A percentile compares a stretch with the other conserved stretches of the same genome.
Conservation (phyloP, 768 basidiomycete genomes). For the Amanita inopinata region DNA sequence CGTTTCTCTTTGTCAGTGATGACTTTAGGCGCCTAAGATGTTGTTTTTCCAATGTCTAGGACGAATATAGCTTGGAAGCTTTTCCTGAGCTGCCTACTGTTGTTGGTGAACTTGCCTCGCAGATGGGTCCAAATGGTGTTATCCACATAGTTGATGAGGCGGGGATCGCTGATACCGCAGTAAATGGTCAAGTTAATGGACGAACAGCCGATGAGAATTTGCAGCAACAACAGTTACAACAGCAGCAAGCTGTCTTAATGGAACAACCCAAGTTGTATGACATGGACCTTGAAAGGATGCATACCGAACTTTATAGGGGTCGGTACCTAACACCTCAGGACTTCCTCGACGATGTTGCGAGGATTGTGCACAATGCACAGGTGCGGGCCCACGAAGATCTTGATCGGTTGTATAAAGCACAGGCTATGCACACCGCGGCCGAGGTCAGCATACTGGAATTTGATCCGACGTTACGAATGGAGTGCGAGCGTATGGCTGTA, state of each 20-base stretch:
- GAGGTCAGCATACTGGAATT: slow-evolving; percentile 84
- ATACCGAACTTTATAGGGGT: slow-evolving; percentile 71
- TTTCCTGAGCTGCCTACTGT: neutral
- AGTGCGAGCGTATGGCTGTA: slow-evolving; percentile 83
- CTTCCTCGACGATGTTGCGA: slow-evolving; percentile 76
- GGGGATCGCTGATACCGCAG: slow-evolving; percentile 19
- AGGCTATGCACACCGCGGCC: slow-evolving; percentile 81
- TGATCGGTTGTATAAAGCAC: slow-evolving; percentile 73
- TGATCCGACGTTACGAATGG: slow-evolving; percentile 64
- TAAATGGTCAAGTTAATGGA: slow-evolving; percentile 33
- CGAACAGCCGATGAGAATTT: slow-evolving; percentile 24
- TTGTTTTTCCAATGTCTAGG: slow-evolving; percentile 31
- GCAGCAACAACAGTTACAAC: slow-evolving; percentile 22
- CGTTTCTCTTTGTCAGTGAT: slow-evolving; percentile 18
- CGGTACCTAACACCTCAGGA: slow-evolving; percentile 82
- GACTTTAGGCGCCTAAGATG: slow-evolving; percentile 5
- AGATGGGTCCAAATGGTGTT: slow-evolving; percentile 26
- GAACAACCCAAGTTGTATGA: slow-evolving; percentile 50
- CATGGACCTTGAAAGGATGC: slow-evolving; percentile 91
- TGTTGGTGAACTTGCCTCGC: slow-evolving; percentile 2
- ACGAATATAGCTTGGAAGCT: slow-evolving; percentile 59
- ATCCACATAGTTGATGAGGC: slow-evolving; percentile 35
- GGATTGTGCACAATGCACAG: slow-evolving; percentile 70
- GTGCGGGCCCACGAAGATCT: slow-evolving; percentile 49
- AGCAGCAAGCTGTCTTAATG: slow-evolving; percentile 4